Conservation (phyloP, 208 protist genomes). For the Strigomonas culicis region DNA sequence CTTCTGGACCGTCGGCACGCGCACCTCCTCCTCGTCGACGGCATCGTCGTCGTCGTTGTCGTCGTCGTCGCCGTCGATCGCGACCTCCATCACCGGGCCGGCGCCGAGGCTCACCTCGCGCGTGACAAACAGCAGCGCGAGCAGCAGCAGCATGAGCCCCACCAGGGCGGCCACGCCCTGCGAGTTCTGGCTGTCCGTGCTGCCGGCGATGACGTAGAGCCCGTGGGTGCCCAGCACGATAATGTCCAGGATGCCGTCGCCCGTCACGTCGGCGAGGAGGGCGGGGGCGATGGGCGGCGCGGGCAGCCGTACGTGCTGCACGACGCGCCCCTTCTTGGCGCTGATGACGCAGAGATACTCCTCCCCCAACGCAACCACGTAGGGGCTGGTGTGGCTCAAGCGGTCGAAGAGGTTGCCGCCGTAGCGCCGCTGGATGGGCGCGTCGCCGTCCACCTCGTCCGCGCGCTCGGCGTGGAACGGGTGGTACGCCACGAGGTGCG, state of each 20-base stretch:
- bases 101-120: conserved; percentile 28
- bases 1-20: not conserved
- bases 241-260: conserved; percentile 85
- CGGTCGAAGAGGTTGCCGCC: conserved; percentile 49
- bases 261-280: conserved; percentile 84
- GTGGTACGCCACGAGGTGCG: conserved; percentile 73
- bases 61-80: conserved; percentile 24
- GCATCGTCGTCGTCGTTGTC: conserved; percentile 12
- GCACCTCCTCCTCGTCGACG: not conserved
- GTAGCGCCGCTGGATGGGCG: conserved; percentile 40
- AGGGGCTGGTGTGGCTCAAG: conserved; percentile 23
- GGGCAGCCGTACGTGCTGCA: conserved; percentile 46
- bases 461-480: conserved; percentile 41
- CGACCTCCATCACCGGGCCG: too few species aligned
- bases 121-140: conserved; percentile 18
- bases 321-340: conserved; percentile 55
- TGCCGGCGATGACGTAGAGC: conserved; percentile 48
- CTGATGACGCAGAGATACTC: conserved; percentile 52
- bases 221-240: conserved; percentile 55
- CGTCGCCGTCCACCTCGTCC: conserved; percentile 45
- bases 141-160: conserved; percentile 69
- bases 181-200: conserved; percentile 60
- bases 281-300: conserved; percentile 62
- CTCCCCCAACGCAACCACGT: conserved; percentile 82
- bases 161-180: conserved; percentile 75